A percentile compares a stretch with the other conserved stretches of the same genome.
Evolutionary conservation across 148 eudicot genomes (phyloP).

Genomic region (Dysphania ambrosioides): DNA sequence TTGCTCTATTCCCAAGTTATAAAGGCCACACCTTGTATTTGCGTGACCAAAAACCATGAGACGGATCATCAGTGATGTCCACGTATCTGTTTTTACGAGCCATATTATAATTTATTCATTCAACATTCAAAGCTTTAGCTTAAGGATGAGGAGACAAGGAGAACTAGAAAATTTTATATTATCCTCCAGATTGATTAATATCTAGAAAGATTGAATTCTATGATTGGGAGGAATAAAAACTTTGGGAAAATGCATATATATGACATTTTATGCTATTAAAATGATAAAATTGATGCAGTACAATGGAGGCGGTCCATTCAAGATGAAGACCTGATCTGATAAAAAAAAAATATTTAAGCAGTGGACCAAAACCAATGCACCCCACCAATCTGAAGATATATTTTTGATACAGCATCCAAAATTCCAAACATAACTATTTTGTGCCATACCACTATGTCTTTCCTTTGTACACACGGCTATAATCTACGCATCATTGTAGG

Average conservation of each 20-base stretch:
- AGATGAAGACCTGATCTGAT: slow-evolving; percentile 8
- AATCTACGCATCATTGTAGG: too few relatives aligned
- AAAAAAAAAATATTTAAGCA: slow-evolving; percentile 14
- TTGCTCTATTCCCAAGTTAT: slow-evolving; percentile 31
- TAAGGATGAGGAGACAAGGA: slow-evolving; percentile 17
- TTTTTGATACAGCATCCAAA: slow-evolving; percentile 18
- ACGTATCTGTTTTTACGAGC: slow-evolving; percentile 11
- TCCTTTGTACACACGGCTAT: too few relatives aligned
- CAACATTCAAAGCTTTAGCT: background rate
- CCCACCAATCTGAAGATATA: slow-evolving; percentile 16
- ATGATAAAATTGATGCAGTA: slow-evolving; percentile 14
- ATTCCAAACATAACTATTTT: too few relatives aligned
- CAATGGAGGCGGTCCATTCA: slow-evolving; percentile 32
- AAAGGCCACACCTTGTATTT: slow-evolving; percentile 31
- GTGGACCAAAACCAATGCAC: slow-evolving; percentile 32
- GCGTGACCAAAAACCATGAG: slow-evolving; percentile 29
- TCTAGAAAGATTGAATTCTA: slow-evolving; percentile 5
- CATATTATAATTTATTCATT: background rate
- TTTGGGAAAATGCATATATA: slow-evolving; percentile 19
- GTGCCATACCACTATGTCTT: too few relatives aligned
- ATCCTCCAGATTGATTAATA: background rate
- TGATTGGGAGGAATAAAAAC: slow-evolving; percentile 22
- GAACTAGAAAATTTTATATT: slow-evolving; percentile 18
- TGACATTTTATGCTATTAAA: background rate
- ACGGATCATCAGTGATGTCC: slow-evolving; percentile 31